Evolutionary conservation across 352 stramenopile species (phyloP).

Genomic region (Globisporangium cystogenes): DNA sequence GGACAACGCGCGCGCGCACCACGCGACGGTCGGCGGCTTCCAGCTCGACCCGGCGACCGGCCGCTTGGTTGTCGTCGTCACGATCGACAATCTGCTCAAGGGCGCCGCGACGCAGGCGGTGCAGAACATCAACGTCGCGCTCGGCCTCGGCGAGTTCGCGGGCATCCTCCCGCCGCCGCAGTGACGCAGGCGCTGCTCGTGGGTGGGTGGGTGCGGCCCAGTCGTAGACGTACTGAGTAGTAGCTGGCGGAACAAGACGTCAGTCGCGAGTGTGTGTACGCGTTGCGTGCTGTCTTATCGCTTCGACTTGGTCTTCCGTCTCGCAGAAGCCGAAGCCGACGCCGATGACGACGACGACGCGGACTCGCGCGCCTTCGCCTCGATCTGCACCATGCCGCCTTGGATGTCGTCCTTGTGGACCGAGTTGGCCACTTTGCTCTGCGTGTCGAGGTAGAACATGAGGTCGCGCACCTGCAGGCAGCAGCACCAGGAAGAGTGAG

Average conservation of each 20-base stretch:
- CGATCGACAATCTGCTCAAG: slow-evolving; percentile 95
- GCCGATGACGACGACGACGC: slow-evolving; percentile 10
- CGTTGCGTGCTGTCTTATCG: slow-evolving; percentile 4
- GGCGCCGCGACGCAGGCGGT: slow-evolving; percentile 90
- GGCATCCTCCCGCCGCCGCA: slow-evolving; percentile 35
- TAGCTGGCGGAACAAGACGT: not conserved
- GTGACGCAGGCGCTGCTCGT: not conserved
- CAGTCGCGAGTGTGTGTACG: not conserved
- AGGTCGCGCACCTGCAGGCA: slow-evolving; percentile 52
- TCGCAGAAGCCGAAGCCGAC: slow-evolving; percentile 4
- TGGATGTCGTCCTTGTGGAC: slow-evolving; percentile 77
- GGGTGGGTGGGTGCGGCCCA: not conserved
- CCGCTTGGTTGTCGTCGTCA: slow-evolving; percentile 81
- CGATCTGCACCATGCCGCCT: slow-evolving; percentile 71
- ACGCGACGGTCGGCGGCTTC: slow-evolving; percentile 83
- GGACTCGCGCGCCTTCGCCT: slow-evolving; percentile 23
- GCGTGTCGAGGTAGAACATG: slow-evolving; percentile 89
- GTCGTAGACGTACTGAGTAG: not conserved
- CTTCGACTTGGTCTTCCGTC: slow-evolving; percentile 18
- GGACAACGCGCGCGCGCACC: slow-evolving; percentile 68
- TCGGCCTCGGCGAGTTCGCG: slow-evolving; percentile 86
- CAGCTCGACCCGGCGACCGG: slow-evolving; percentile 83
- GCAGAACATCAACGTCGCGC: slow-evolving; percentile 94
- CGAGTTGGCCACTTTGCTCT: slow-evolving; percentile 82
- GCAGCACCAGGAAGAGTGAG: not conserved